phyloP scores from a whole-genome alignment of 495 filamentous ascomycete species.

The Poronia punctata region DNA sequence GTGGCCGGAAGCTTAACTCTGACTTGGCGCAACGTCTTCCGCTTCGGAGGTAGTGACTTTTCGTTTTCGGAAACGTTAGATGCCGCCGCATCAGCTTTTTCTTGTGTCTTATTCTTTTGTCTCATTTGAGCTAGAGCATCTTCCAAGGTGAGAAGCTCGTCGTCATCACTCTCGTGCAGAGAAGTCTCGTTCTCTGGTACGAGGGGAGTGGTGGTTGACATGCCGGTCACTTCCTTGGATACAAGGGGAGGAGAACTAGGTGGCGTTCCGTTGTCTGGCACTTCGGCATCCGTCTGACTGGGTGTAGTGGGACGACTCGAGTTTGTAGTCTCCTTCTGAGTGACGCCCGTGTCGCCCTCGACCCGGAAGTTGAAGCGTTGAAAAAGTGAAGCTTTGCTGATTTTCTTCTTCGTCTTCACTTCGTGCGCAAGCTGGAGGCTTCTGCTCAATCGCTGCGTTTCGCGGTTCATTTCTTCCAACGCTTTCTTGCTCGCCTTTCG shows the following conservation, averaged over 20 bases:
- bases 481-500: conserved; percentile 95
- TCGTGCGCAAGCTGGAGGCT: conserved; percentile 90
- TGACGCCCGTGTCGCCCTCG: conserved; percentile 26
- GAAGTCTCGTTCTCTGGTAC: neutral
- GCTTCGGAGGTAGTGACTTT: conserved; percentile 7
- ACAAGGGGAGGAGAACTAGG: conserved; percentile 44
- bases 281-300: conserved; percentile 37
- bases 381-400: conserved; percentile 77
- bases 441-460: conserved; percentile 84
- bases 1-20: conserved; percentile 34
- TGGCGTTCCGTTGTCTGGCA: conserved; percentile 41
- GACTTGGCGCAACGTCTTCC: conserved; percentile 26
- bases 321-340: conserved; percentile 35
- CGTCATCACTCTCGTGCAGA: conserved; percentile 12
- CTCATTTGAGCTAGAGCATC: conserved; percentile 14
- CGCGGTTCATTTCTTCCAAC: conserved; percentile 85
- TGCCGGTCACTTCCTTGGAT: conserved; percentile 12
- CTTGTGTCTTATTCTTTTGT: conserved; percentile 49
- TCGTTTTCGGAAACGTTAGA: conserved; percentile 9
- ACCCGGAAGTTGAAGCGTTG: conserved; percentile 69
- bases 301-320: conserved; percentile 36
- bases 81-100: conserved; percentile 31
- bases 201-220: neutral
- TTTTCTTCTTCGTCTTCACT: conserved; percentile 84
- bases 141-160: conserved; percentile 29